Evolutionary conservation across 2,329 filamentous ascomycete genomes (phyloP), one percentile per base, ranked within the genome.

Genomic region (Emergomyces africanus): DNA sequence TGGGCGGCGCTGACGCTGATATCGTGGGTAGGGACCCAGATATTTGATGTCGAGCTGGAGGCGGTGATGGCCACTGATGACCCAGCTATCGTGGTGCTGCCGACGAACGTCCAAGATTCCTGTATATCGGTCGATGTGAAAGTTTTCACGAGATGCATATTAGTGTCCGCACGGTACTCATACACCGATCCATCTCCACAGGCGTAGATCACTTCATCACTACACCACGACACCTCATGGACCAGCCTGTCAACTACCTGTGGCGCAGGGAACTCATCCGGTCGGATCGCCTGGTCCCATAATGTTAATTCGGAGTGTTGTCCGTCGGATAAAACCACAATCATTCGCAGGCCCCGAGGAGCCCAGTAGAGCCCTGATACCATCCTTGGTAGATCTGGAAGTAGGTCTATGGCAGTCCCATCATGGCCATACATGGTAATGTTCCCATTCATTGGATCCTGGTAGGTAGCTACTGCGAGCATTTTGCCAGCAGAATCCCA

Each of bases 11-110:
- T 68, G 33, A 74, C 66, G 37, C 68, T 58, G 20, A 77, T 69
- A 49, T 75, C 70, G 59, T 75, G 74, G 6, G 73, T 75, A n/a
- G 75, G 76, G 39, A 78, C 66, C 75, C 75, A 78, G 30, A 78
- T 66, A 28, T 69, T 64, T 18, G 71, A 66, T n/a, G 65, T 70
- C 2, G 69, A 69, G 42, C 68, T 71, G 23, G 73, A 72, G 28
- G 74, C 75, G 20, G 70, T 67, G 12, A 77, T 71, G 6, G 72
- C 70, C 14, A 76, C 68, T 8, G 72, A 59, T 1, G 68, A 67
- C 8, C 61, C 61, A 3, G 64, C 65, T 5, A 63, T 66, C 33
- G 65, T 65, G 28, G 70, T 64, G 60, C 70, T 72, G 61, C 76
- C 65, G 15, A 55, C 28, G 59, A 75, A 75, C 5, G 73, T 70